Base-by-base conservation (phyloP, 176 grass and related monocot genomes). In the Carex kokanica region DNA sequence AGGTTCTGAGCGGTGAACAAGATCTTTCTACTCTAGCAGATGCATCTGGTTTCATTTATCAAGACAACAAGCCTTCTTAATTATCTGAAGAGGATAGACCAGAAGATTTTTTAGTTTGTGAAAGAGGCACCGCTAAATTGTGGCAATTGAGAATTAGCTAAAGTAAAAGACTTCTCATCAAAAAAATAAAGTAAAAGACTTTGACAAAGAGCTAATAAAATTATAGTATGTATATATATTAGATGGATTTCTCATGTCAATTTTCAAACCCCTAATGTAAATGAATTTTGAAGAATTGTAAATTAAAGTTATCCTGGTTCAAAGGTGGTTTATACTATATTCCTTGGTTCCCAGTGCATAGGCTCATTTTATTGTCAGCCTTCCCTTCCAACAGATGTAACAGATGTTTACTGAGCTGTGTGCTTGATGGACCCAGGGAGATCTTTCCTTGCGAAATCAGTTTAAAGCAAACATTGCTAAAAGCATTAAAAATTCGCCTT, bases 1-100 rank as follows among this genome's bases (percentile, higher is more conserved):
- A 98, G 92, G 82, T 94, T 83, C 40, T 94, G 66, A 92, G 84
- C 0, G 92, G 95, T 11, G 95, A 98, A 62, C 90, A 94, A 64
- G 92, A 98, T 47, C 88, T 98, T 11, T 54, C 86, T 74, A 60
- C 85, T 77, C 87, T 98, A 3, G 90, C 95, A 78, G 87, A 94
- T 67, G 95, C 80, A 80, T 94, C 95, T 0, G 87, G 92, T 13
- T 98, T 93, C 41, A 56, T 85, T 59, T 56, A 65, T 9, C 84
- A 91, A 58, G 56, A 69, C 55, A 86, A 61, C 0, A 63, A 86
- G 17, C 71, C 84, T 85, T 82, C 87, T 8, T 87, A 83, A 75
- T 24, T 75, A 78, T 18, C 47, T 78, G 10, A 51, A 54, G 54
- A 14, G 18, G 73, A 47, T 67, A 70, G 73, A 77, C 10, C 14